phyloP scores from a whole-genome alignment of 768 basidiomycete genomes.

The Boletellus sp. region DNA sequence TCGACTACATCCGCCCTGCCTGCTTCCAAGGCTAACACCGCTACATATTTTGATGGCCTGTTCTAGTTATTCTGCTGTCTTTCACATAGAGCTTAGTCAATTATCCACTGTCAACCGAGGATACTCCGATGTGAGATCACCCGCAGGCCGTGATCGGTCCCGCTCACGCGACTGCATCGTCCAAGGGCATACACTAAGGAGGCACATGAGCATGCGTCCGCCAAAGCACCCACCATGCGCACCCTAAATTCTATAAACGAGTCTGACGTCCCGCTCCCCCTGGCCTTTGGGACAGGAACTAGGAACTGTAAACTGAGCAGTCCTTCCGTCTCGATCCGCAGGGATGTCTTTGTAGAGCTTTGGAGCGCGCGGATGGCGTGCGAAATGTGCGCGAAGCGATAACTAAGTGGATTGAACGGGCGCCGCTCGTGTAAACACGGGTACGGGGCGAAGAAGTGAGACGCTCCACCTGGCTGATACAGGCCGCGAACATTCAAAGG shows the following conservation, averaged over 20 bases:
- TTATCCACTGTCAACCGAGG: background rate
- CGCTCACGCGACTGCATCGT: slow-evolving; percentile 26
- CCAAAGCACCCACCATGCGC: slow-evolving; percentile 26
- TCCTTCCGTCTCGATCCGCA: slow-evolving; percentile 81
- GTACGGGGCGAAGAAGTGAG: background rate
- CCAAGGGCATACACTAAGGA: slow-evolving; percentile 29
- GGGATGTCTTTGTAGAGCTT: slow-evolving; percentile 80
- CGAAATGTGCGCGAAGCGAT: slow-evolving; percentile 75
- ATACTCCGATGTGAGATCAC: background rate
- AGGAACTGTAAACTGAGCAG: slow-evolving; percentile 87
- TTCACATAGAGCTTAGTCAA: slow-evolving; percentile 13
- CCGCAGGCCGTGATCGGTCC: background rate
- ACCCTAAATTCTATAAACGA: slow-evolving; percentile 91
- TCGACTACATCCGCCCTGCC: slow-evolving; percentile 2
- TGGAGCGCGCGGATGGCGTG: slow-evolving; percentile 72
- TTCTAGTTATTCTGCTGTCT: slow-evolving; percentile 16
- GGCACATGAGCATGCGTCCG: slow-evolving; percentile 8
- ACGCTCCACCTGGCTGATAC: slow-evolving; percentile 66
- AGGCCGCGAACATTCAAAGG: slow-evolving; percentile 71
- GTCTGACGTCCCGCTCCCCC: slow-evolving; percentile 41
- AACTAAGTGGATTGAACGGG: slow-evolving; percentile 44
- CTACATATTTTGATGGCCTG: slow-evolving; percentile 43
- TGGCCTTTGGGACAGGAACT: slow-evolving; percentile 54
- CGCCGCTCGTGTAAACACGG: background rate
- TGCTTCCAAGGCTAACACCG: slow-evolving; percentile 26